These are phyloP conservation scores for Eucalyptus cloeziana DNA, from an alignment of 345 rosid species.

Conservation along the genomic window DNA sequence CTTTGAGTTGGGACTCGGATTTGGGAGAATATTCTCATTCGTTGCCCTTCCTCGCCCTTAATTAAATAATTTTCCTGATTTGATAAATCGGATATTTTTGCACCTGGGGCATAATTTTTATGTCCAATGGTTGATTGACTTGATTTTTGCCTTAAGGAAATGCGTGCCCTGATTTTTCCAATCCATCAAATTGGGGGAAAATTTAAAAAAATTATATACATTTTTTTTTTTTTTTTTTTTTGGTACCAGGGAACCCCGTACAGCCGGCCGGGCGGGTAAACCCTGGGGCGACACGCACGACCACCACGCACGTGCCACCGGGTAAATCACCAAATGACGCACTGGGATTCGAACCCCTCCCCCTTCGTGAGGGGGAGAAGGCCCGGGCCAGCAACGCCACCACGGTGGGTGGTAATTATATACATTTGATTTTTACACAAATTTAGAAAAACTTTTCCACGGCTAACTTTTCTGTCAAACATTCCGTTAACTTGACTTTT, in stretches of 20 bases:
- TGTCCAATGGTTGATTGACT: background rate
- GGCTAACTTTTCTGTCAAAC: background rate
- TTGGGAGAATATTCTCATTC: background rate
- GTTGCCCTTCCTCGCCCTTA: background rate
- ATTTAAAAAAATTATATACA: accelerated
- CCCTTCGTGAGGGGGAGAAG: too few relatives aligned
- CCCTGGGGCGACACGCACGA: too few relatives aligned
- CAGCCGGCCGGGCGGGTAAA: too few relatives aligned
- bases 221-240: too few relatives aligned
- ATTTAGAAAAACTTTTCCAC: too few relatives aligned
- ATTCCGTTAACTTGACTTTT: background rate
- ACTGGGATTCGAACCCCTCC: too few relatives aligned
- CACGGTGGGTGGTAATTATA: too few relatives aligned
- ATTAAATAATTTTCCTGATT: accelerated
- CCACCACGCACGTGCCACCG: too few relatives aligned
- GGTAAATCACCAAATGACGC: too few relatives aligned
- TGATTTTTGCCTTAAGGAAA: background rate
- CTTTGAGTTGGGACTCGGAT: accelerated
- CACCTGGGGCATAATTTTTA: background rate
- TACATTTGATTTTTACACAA: background rate
- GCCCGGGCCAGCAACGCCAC: too few relatives aligned
- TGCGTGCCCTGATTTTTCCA: accelerated
- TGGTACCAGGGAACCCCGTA: too few relatives aligned
- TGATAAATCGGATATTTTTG: background rate
- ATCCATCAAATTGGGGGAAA: background rate